phyloP scores from a whole-genome alignment of 163 green algal species.

The Volvox carteri region DNA sequence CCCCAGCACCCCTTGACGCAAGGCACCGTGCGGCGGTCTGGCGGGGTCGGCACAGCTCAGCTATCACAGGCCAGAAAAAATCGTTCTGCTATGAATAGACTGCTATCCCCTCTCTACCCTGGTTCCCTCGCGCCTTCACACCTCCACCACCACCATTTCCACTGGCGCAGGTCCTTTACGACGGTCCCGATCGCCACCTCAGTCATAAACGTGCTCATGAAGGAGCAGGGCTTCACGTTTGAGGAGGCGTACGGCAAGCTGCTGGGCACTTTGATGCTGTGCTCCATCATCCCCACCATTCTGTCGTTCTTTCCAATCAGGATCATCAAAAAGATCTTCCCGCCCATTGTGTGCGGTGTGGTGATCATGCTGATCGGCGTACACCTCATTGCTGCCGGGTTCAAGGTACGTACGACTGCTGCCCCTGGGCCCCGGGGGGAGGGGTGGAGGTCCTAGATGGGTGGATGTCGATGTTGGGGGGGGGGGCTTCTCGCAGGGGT shows the following conservation, averaged over 20 bases:
- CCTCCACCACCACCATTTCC: no score
- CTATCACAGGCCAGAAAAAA: no score
- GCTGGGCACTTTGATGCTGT: slow-evolving; percentile 71
- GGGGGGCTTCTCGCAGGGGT: no score
- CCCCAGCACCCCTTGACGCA: not conserved
- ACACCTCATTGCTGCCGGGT: slow-evolving; percentile 71
- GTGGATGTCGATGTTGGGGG: no score
- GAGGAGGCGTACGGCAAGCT: slow-evolving; percentile 78
- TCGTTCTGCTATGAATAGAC: no score
- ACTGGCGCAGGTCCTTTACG: slow-evolving; percentile 73
- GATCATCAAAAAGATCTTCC: slow-evolving; percentile 75
- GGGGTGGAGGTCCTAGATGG: no score
- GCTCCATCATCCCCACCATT: slow-evolving; percentile 51
- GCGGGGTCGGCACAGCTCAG: no score
- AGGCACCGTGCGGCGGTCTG: no score
- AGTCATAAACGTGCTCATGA: slow-evolving; percentile 42
- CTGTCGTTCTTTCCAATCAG: slow-evolving; percentile 71
- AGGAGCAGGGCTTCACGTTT: slow-evolving; percentile 66
- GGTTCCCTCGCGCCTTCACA: no score
- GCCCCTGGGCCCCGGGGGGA: no score
- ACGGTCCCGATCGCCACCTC: slow-evolving; percentile 73
- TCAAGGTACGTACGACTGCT: slow-evolving; percentile 72
- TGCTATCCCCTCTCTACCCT: no score
- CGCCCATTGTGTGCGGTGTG: slow-evolving; percentile 84
- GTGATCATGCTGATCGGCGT: slow-evolving; percentile 81